phyloP scores from a whole-genome alignment of 1,284 basidiomycete species.

The Sanghuangporus baumii region DNA sequence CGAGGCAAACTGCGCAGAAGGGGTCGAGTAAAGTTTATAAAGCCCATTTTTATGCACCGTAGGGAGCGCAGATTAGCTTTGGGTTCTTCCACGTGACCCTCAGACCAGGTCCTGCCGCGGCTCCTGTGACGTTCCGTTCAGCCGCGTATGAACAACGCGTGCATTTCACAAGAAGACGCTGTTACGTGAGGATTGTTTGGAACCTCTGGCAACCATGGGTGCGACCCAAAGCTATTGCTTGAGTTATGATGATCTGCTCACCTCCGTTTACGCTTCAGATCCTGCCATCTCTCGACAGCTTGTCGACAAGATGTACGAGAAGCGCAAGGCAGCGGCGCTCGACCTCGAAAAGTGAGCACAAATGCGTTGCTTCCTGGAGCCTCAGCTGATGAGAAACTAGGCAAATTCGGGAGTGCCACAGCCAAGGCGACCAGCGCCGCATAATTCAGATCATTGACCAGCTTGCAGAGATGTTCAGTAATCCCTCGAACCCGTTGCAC shows the following conservation, averaged over 20 bases:
- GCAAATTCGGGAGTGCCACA: conserved; percentile 84
- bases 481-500: conserved; percentile 75
- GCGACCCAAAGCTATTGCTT: conserved; percentile 2
- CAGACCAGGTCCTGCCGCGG: no score
- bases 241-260: conserved; percentile 1
- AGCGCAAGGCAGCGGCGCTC: conserved; percentile 91
- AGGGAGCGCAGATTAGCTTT: not conserved
- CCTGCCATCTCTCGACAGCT: conserved; percentile 39
- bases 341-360: conserved; percentile 84
- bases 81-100: not conserved
- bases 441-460: conserved; percentile 92
- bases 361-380: conserved; percentile 8
- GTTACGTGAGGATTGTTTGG: not conserved
- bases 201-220: conserved; percentile 10
- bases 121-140: not conserved
- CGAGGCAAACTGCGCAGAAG: no score
- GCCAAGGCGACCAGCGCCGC: conserved; percentile 72
- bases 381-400: conserved; percentile 30
- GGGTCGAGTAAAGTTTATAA: no score
- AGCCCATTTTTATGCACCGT: not conserved
- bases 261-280: conserved; percentile 7
- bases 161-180: not conserved
- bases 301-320: conserved; percentile 89
- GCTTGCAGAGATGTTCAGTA: conserved; percentile 88
- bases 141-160: conserved; percentile 1